Conservation (phyloP, 2,329 filamentous ascomycete genomes). For the Aspergillus floridensis region DNA sequence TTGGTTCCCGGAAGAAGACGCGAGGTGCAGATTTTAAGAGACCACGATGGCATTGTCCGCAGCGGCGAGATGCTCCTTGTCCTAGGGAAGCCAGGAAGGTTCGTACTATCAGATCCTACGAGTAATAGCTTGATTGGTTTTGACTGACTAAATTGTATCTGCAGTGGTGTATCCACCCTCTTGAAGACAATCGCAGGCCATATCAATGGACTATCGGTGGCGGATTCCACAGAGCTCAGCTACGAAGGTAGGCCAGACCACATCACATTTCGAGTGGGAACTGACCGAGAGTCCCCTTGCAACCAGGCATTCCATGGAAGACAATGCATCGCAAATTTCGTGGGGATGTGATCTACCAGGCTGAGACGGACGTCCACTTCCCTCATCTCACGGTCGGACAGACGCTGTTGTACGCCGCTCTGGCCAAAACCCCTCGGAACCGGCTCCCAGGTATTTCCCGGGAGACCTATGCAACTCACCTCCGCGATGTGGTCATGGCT, state of each 20-base stretch:
- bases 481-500: slow-evolving; percentile 3
- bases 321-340: slow-evolving; percentile 5
- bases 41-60: slow-evolving; percentile 57
- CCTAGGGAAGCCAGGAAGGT: slow-evolving; percentile 40
- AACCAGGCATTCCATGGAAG: background rate
- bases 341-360: slow-evolving; percentile 77
- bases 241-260: slow-evolving; percentile 55
- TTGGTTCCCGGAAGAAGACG: background rate
- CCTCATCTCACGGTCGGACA: slow-evolving; percentile 63
- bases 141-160: too few species aligned
- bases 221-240: slow-evolving; percentile 67
- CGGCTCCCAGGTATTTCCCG: background rate
- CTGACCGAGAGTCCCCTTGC: slow-evolving; percentile 25
- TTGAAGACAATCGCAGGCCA: slow-evolving; percentile 78
- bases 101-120: background rate
- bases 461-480: slow-evolving; percentile 1
- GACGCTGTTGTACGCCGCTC: slow-evolving; percentile 64
- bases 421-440: slow-evolving; percentile 40
- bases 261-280: background rate
- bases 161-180: slow-evolving; percentile 65
- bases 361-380: slow-evolving; percentile 60
- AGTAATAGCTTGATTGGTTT: too few species aligned
- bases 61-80: slow-evolving; percentile 51
- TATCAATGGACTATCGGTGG: slow-evolving; percentile 70
- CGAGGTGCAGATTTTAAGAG: slow-evolving; percentile 54